phyloP scores from a whole-genome alignment of 1,139 yeast genomes.

The Lodderomyces parapsilosis region DNA sequence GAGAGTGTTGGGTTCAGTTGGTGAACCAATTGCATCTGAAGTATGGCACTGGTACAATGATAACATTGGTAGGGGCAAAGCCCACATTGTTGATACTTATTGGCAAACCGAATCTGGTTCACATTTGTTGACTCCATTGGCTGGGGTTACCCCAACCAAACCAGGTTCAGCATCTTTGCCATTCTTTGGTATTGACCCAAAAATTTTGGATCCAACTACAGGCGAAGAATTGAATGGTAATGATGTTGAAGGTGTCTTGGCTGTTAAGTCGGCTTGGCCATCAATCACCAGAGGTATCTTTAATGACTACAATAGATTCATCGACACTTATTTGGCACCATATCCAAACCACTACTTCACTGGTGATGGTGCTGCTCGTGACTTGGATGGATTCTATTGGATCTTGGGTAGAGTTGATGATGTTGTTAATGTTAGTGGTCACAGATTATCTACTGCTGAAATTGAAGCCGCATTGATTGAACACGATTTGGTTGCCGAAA shows the following conservation, averaged over 20 bases:
- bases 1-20: conserved; percentile 81
- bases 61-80: conserved; percentile 70
- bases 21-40: conserved; percentile 91
- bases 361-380: conserved; percentile 84
- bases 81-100: conserved; percentile 76
- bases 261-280: conserved; percentile 73
- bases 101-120: conserved; percentile 87
- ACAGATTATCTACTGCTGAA: conserved; percentile 78
- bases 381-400: conserved; percentile 75
- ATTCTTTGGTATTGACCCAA: conserved; percentile 70
- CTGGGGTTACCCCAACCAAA: conserved; percentile 72
- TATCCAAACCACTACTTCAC: conserved; percentile 71
- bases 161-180: conserved; percentile 82
- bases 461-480: conserved; percentile 78
- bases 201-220: conserved; percentile 67
- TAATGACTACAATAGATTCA: conserved; percentile 64
- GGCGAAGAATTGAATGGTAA: conserved; percentile 64
- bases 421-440: conserved; percentile 80
- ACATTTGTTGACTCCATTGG: conserved; percentile 69
- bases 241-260: conserved; percentile 74
- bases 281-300: conserved; percentile 76
- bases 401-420: conserved; percentile 81
- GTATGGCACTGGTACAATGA: conserved; percentile 93
- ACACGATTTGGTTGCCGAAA: conserved; percentile 67
- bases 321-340: conserved; percentile 71